phyloP scores from a whole-genome alignment of 2,329 filamentous ascomycete species.

The Trichoderma sp. region DNA sequence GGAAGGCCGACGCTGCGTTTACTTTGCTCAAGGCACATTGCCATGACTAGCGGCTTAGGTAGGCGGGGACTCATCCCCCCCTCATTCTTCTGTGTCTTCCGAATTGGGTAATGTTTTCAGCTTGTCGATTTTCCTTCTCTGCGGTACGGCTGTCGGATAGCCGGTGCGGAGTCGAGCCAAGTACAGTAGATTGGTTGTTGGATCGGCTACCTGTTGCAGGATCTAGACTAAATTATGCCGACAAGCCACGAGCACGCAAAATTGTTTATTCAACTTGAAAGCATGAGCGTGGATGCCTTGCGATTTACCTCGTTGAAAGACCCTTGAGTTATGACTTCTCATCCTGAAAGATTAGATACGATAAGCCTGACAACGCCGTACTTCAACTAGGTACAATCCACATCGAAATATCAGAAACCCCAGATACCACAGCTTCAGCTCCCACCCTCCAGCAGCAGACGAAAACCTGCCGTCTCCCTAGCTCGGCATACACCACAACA shows the following conservation, averaged over 20 bases:
- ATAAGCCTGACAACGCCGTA: too few species aligned
- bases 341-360: accelerated
- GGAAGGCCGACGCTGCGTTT: background rate
- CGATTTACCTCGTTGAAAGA: too few species aligned
- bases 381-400: too few species aligned
- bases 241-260: too few species aligned
- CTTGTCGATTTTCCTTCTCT: background rate
- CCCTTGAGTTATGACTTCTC: too few species aligned
- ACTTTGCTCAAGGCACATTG: background rate
- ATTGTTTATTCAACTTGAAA: too few species aligned
- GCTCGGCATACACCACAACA: background rate
- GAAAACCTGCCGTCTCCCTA: background rate
- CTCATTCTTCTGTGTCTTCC: background rate
- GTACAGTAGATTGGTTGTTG: background rate
- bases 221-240: too few species aligned
- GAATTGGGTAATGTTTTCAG: background rate
- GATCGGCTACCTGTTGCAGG: background rate
- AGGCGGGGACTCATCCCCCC: background rate
- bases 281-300: too few species aligned
- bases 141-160: background rate
- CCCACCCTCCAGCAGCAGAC: background rate
- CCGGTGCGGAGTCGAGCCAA: background rate
- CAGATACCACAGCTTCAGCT: background rate
- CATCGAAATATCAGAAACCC: too few species aligned
- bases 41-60: background rate